Percentiles rank a stretch among this genome's conserved stretches.
These are phyloP conservation scores for Stylonectria norvegica DNA, from an alignment of 2,329 filamentous ascomycete species.

Conservation along the genomic window DNA sequence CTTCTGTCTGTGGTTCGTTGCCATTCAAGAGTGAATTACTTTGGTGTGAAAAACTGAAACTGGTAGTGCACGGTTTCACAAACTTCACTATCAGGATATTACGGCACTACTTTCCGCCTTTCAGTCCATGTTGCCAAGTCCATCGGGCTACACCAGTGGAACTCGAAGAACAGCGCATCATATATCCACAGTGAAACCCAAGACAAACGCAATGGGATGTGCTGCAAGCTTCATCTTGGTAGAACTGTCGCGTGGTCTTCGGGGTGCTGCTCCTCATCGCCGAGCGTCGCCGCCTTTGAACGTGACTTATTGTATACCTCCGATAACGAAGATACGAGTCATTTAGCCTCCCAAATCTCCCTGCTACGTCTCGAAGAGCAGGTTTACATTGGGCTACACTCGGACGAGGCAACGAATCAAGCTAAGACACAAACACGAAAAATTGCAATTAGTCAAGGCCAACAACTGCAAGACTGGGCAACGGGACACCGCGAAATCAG, in stretches of 20 bases:
- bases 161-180: neutral
- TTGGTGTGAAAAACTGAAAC: neutral
- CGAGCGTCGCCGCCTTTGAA: conserved; percentile 3
- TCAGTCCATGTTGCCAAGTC: conserved; percentile 8
- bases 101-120: conserved; percentile 7
- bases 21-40: neutral
- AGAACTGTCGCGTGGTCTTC: conserved; percentile 6
- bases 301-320: neutral
- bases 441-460: neutral
- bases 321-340: neutral
- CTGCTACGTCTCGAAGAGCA: conserved; percentile 5
- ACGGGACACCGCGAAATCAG: neutral
- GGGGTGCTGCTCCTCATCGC: conserved; percentile 1
- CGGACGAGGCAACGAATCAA: conserved; percentile 1
- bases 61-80: conserved; percentile 5
- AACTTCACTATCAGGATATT: conserved; percentile 7
- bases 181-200: neutral
- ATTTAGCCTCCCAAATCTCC: neutral
- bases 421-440: neutral
- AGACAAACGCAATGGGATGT: conserved; percentile 5
- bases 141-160: conserved; percentile 6
- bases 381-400: conserved; percentile 2
- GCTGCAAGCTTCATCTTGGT: conserved; percentile 5
- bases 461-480: conserved; percentile 5
- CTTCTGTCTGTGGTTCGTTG: conserved; percentile 5